phyloP scores from a whole-genome alignment of 441 rosid genomes.

The Pelargonium cotyledonis region DNA sequence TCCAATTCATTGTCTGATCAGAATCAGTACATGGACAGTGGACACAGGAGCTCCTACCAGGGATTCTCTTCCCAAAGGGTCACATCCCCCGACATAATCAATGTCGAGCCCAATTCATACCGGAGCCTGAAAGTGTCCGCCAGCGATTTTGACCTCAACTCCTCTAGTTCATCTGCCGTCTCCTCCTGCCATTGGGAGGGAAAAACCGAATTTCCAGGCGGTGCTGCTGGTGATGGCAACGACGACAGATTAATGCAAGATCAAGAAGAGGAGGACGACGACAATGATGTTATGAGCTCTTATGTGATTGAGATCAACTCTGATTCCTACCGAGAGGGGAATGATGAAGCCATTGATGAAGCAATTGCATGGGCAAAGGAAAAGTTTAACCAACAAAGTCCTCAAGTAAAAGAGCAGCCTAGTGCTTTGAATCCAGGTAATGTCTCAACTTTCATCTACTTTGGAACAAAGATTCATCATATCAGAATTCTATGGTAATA shows the following conservation, averaged over 20 bases:
- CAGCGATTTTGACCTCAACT: constrained; percentile 58
- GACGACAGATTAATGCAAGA: constrained; percentile 15
- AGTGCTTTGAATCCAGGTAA: neutral
- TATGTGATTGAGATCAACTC: constrained; percentile 83
- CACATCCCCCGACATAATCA: constrained; percentile 64
- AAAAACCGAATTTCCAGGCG: constrained; percentile 2
- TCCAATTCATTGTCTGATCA: constrained; percentile 24
- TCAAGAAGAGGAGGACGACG: constrained; percentile 31
- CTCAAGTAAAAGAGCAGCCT: constrained; percentile 23
- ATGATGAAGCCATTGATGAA: constrained; percentile 65
- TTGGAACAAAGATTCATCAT: too few species aligned
- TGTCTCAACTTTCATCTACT: too few species aligned
- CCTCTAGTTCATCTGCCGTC: constrained; percentile 58
- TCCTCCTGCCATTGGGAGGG: constrained; percentile 42
- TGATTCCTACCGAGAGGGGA: constrained; percentile 33
- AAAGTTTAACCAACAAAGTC: constrained; percentile 41
- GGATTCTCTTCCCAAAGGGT: constrained; percentile 35
- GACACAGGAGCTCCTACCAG: constrained; percentile 30
- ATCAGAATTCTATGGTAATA: too few species aligned
- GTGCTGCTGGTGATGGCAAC: constrained; percentile 3
- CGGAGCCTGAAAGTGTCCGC: constrained; percentile 35
- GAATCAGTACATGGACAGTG: constrained; percentile 32
- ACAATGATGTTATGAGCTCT: constrained; percentile 62
- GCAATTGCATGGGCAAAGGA: constrained; percentile 97
- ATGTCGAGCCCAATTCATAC: constrained; percentile 49